Conservation (phyloP, 2,329 filamentous ascomycete species). For the Didymella arachidicola region DNA sequence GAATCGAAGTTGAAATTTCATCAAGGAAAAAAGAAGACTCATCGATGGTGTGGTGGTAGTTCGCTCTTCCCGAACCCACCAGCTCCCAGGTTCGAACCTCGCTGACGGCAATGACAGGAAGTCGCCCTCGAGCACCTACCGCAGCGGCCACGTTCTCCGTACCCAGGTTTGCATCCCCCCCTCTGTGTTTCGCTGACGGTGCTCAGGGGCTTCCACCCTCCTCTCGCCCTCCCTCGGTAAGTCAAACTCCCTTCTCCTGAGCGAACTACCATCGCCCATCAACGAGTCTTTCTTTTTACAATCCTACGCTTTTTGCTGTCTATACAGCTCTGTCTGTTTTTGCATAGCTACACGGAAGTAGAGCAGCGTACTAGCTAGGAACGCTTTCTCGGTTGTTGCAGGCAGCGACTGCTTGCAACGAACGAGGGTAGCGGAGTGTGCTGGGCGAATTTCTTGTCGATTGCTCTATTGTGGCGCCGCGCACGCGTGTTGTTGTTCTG, state of each 20-base stretch:
- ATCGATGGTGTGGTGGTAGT: background rate
- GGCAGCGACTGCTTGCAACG: background rate
- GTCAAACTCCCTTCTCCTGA: background rate
- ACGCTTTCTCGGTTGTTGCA: conserved; percentile 1
- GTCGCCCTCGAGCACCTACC: background rate
- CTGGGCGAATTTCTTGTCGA: background rate
- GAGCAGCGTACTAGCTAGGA: background rate
- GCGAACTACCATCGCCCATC: background rate
- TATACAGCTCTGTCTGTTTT: background rate
- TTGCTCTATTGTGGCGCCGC: background rate
- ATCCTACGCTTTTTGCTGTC: background rate
- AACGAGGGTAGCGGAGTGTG: conserved; percentile 1
- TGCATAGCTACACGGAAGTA: background rate
- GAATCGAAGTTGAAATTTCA: background rate
- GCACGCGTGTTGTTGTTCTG: conserved; percentile 1
- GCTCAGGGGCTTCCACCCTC: background rate
- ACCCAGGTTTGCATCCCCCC: background rate
- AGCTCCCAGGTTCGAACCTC: conserved; percentile 1
- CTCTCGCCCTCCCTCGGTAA: background rate
- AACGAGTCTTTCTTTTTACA: background rate
- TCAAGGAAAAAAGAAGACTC: conserved; percentile 9
- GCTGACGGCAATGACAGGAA: conserved; percentile 3
- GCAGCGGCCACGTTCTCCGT: background rate
- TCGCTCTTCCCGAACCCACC: background rate
- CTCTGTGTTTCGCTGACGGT: background rate